phyloP scores from a whole-genome alignment of 108 stramenopile species.

The Fistulifera solaris region DNA sequence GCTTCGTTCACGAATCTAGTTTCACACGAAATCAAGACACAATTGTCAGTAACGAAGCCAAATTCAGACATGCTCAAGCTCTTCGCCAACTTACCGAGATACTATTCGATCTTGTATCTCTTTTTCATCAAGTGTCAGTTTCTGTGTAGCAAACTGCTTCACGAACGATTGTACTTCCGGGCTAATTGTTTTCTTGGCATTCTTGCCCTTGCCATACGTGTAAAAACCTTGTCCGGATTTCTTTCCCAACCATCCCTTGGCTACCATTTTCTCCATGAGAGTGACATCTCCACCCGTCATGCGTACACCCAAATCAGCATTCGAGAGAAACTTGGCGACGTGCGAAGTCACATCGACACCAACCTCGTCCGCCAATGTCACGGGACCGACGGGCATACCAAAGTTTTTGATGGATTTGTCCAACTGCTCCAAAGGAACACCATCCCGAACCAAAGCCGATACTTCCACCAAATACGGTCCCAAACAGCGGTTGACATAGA shows the following conservation, averaged over 20 bases:
- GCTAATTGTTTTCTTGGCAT: conserved; percentile 74
- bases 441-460: conserved; percentile 76
- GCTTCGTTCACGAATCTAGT: conserved; percentile 93
- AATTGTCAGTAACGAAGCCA: background rate
- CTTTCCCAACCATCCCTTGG: conserved; percentile 92
- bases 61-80: background rate
- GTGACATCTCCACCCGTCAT: conserved; percentile 92
- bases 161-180: conserved; percentile 68
- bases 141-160: conserved; percentile 49
- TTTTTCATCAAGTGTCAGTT: conserved; percentile 57
- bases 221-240: conserved; percentile 97
- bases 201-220: conserved; percentile 79
- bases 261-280: conserved; percentile 90
- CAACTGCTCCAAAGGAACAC: conserved; percentile 72
- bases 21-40: background rate
- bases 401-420: conserved; percentile 92
- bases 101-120: conserved; percentile 95
- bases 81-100: conserved; percentile 26
- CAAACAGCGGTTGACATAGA: conserved; percentile 98
- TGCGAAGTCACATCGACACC: conserved; percentile 94
- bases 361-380: conserved; percentile 92
- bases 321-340: conserved; percentile 83
- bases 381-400: conserved; percentile 95
- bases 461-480: conserved; percentile 95
- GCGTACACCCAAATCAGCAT: conserved; percentile 91